Conservation (phyloP, 257 asterid genomes). For the Solanum sitiens region DNA sequence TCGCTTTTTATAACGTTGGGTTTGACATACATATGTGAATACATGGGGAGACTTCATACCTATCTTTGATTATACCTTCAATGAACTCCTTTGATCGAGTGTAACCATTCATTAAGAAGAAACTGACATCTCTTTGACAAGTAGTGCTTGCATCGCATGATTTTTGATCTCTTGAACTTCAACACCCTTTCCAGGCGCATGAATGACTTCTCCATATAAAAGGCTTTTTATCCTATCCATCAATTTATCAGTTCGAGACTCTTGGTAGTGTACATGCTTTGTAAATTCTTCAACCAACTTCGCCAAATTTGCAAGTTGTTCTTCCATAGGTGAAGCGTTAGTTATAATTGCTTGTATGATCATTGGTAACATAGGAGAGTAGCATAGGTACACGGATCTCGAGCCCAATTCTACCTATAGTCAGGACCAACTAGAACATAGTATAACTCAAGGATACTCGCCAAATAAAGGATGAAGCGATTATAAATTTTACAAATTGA, state of each 20-base stretch:
- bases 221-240: too few species aligned
- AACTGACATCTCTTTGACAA: too few species aligned
- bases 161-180: too few species aligned
- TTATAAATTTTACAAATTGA: too few species aligned
- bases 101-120: too few species aligned
- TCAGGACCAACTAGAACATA: background rate
- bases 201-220: background rate
- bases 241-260: background rate
- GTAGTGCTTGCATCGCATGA: background rate
- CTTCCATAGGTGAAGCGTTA: background rate
- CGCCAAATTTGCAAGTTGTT: background rate
- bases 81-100: background rate
- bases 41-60: background rate
- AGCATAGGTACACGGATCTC: background rate
- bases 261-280: background rate
- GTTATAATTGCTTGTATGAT: background rate
- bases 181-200: background rate
- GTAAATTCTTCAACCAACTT: background rate
- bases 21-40: background rate
- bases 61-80: background rate
- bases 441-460: background rate
- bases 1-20: too few species aligned
- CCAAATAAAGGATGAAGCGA: background rate
- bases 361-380: too few species aligned
- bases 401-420: background rate